phyloP scores from a whole-genome alignment of 2,329 filamentous ascomycete genomes.

The Ramularia endophylla region DNA sequence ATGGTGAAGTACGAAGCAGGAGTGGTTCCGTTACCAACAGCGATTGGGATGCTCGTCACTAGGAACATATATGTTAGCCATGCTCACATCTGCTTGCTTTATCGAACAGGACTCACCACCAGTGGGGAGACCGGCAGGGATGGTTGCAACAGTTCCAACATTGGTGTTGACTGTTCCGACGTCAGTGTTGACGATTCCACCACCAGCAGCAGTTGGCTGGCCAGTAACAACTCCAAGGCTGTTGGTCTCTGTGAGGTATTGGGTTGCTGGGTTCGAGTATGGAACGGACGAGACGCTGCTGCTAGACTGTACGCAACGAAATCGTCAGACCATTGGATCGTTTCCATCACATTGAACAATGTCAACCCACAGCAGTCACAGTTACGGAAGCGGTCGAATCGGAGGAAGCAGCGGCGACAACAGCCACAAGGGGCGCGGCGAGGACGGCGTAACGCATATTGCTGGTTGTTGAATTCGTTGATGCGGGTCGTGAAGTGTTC shows the following conservation, averaged over 20 bases:
- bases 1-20: conserved; percentile 29
- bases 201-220: conserved; percentile 38
- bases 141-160: conserved; percentile 26
- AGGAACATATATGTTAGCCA: too few relatives aligned
- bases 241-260: conserved; percentile 44
- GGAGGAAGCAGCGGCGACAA: conserved; percentile 34
- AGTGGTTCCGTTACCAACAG: conserved; percentile 23
- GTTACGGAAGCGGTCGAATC: conserved; percentile 17
- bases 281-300: conserved; percentile 14
- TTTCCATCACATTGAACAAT: conserved; percentile 1
- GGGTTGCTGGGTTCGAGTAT: conserved; percentile 40
- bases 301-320: too few relatives aligned
- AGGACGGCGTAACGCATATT: conserved; percentile 44
- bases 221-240: conserved; percentile 46
- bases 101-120: too few relatives aligned
- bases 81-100: too few relatives aligned
- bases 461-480: too few relatives aligned
- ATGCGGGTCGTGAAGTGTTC: too few relatives aligned
- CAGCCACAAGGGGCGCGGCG: conserved; percentile 38
- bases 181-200: conserved; percentile 28
- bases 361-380: conserved; percentile 4
- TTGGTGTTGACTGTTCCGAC: conserved; percentile 20
- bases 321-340: conserved; percentile 6
- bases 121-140: conserved; percentile 39
- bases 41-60: too few relatives aligned